Percentiles rank a stretch among this genome's conserved stretches.
Conservation (phyloP, 1,139 yeast genomes). For the Debaryomyces sp. region DNA sequence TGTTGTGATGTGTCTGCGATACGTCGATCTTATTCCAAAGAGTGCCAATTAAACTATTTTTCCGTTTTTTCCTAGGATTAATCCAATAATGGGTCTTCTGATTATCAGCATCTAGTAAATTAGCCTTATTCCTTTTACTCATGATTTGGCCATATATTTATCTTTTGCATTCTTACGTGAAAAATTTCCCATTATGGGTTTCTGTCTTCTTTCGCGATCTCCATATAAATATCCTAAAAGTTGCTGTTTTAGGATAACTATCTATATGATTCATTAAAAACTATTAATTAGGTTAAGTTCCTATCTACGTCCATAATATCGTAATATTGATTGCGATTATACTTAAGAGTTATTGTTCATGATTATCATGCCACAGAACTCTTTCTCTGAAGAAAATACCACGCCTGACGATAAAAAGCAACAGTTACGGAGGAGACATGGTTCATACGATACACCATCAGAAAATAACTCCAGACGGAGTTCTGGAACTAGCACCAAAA, state of each 20-base stretch:
- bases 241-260: neutral
- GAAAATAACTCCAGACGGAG: neutral
- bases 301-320: neutral
- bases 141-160: neutral
- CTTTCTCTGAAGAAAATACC: neutral
- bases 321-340: neutral
- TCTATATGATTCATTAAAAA: neutral
- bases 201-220: neutral
- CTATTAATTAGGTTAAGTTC: neutral
- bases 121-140: conserved; percentile 6
- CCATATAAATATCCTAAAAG: neutral
- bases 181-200: conserved; percentile 1
- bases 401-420: neutral
- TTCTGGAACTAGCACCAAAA: neutral
- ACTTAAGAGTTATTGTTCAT: neutral
- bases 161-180: neutral
- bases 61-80: conserved; percentile 7
- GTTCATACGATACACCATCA: neutral
- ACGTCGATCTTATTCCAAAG: conserved; percentile 5
- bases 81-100: conserved; percentile 16
- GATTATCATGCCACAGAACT: neutral
- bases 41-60: neutral
- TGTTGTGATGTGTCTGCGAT: neutral
- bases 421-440: neutral
- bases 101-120: conserved; percentile 10